A percentile compares a stretch with the other conserved stretches of the same genome.
These are phyloP conservation scores for Cutaneotrichosporon sp. DNA, from an alignment of 1,284 basidiomycete genomes.

Conservation along the genomic window DNA sequence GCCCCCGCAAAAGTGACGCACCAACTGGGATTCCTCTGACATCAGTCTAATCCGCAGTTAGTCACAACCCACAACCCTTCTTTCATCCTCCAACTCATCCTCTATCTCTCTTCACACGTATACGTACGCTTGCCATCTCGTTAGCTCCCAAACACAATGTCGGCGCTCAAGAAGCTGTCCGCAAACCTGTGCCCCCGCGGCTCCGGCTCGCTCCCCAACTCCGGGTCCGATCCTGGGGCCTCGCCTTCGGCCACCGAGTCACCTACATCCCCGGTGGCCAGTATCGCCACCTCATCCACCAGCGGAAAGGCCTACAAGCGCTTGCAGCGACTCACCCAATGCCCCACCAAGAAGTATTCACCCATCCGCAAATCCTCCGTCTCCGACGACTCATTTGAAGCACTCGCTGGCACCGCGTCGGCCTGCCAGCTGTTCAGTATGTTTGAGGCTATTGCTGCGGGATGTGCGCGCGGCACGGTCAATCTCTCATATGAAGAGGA, in stretches of 20 bases:
- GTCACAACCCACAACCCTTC: no score
- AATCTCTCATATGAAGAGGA: neutral
- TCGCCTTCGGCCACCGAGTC: neutral
- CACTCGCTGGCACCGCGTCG: conserved; percentile 13
- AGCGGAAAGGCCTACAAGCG: neutral
- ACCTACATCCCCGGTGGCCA: neutral
- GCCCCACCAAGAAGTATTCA: neutral
- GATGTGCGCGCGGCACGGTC: neutral
- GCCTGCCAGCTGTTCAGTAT: conserved; percentile 42
- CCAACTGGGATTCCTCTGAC: no score
- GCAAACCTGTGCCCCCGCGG: neutral
- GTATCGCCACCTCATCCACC: neutral
- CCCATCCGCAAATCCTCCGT: neutral
- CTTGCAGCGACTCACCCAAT: neutral
- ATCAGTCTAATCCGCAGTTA: no score
- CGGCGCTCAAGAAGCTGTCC: conserved; percentile 1
- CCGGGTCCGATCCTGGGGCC: neutral
- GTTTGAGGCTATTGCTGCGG: conserved; percentile 44
- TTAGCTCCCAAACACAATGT: neutral
- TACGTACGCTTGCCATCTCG: neutral
- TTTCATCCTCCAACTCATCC: no score
- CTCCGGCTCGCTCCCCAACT: neutral
- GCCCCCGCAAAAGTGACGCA: no score
- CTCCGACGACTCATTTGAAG: neutral
- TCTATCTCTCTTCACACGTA: no score